Conservation (phyloP, 257 asterid genomes). For the Nicotiana attenuata region DNA sequence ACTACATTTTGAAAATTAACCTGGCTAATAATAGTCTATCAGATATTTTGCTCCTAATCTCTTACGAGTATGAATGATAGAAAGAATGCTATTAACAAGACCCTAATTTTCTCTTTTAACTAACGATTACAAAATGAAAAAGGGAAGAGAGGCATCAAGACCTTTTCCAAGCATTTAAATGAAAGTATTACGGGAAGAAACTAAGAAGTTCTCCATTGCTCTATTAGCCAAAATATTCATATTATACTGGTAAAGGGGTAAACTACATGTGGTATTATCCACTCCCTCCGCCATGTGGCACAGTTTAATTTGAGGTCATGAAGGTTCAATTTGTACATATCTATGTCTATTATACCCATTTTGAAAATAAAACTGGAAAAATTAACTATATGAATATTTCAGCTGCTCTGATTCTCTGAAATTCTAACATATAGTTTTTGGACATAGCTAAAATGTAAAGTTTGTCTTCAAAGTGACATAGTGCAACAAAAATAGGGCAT, state of each 20-base stretch:
- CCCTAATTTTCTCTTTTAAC: too few relatives aligned
- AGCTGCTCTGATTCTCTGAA: not conserved
- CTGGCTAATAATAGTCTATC: too few relatives aligned
- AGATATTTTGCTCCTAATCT: too few relatives aligned
- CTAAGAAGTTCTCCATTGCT: not conserved
- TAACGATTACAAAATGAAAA: too few relatives aligned
- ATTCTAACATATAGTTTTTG: not conserved
- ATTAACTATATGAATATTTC: not conserved
- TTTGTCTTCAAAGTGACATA: not conserved
- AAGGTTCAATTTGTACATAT: not conserved
- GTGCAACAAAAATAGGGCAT: not conserved
- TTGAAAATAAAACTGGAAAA: not conserved
- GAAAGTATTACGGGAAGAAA: not conserved
- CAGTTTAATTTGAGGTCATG: not conserved
- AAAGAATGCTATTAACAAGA: too few relatives aligned
- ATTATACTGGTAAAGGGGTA: not conserved
- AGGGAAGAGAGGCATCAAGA: too few relatives aligned
- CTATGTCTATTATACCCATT: not conserved
- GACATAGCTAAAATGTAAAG: not conserved
- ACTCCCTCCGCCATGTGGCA: not conserved
- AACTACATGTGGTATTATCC: not conserved
- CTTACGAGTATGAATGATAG: too few relatives aligned
- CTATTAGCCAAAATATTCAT: not conserved
- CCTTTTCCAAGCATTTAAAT: too few relatives aligned
- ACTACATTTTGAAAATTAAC: too few relatives aligned